A percentile compares a stretch with the other conserved stretches of the same genome.
Evolutionary conservation across 1,139 yeast genomes (phyloP).

Genomic region (Debaryomyces singareniensis): DNA sequence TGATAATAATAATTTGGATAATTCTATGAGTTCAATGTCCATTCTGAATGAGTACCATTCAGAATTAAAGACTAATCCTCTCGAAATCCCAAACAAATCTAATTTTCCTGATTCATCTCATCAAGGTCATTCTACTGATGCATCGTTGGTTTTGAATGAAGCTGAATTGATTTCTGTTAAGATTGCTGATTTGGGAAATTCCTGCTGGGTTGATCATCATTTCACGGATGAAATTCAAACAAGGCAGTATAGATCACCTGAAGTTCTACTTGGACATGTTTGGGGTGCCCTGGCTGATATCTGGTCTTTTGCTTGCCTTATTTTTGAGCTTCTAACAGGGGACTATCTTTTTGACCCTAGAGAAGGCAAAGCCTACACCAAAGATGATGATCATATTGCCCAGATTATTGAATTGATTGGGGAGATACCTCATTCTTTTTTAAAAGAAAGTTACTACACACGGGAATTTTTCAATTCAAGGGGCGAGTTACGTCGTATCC

Average conservation of each 20-base stretch:
- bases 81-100: constrained; percentile 13
- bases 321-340: constrained; percentile 43
- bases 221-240: constrained; percentile 48
- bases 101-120: constrained; percentile 1
- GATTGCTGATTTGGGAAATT: constrained; percentile 47
- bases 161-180: constrained; percentile 43
- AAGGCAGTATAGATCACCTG: constrained; percentile 44
- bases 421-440: constrained; percentile 36
- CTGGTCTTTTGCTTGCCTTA: constrained; percentile 44
- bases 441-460: constrained; percentile 37
- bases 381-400: constrained; percentile 47
- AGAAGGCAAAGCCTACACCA: constrained; percentile 39
- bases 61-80: constrained; percentile 18
- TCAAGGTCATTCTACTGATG: constrained; percentile 3
- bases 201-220: constrained; percentile 45
- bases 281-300: constrained; percentile 47
- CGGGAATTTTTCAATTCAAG: constrained; percentile 44
- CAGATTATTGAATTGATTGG: constrained; percentile 44
- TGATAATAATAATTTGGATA: constrained; percentile 21
- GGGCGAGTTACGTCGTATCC: constrained; percentile 54
- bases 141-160: constrained; percentile 27
- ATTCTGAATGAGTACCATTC: constrained; percentile 20
- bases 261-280: constrained; percentile 40
- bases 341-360: constrained; percentile 45
- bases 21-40: constrained; percentile 40